Evolutionary conservation across 495 filamentous ascomycete species (phyloP), one percentile per base, ranked within the genome.

Genomic region (Annulohypoxylon maeteangense): DNA sequence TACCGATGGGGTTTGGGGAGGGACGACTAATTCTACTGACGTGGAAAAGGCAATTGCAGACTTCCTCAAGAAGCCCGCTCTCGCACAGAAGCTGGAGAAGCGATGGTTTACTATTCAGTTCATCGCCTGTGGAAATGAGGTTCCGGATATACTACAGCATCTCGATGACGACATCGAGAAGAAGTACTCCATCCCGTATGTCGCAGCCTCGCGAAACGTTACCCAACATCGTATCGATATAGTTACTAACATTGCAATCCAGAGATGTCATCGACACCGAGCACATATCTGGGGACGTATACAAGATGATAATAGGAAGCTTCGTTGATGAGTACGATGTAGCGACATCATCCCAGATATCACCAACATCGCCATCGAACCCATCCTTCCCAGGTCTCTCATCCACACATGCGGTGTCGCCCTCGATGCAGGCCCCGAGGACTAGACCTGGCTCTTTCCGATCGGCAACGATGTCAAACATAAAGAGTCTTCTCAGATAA

Each of bases 301-400:
- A 65, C 10, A 65, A 65, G 27, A 65, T 65, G 62, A 65, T 65
- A 22, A 38, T 65, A n/a, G 62, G 62, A 20, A 65, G 62, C 29
- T 48, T 65, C 10, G 62, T 65, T 11, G 40, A 36, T 12, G 23
- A 56, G 18, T 57, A 8, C 20, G 62, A 65, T 25, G 40, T 14
- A 36, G 7, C 23, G 7, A 16, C 11, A 6, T 29, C 40, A 25
- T 56, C 51, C 0, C 38, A 53, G 16, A 36, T 48, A 44, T 65
- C 51, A 27, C 62, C 62, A 14, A 14, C 51, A 16, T 48, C 62
- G 27, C 38, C 40, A 16, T 44, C 25, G 3, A 34, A 36, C 3
- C 5, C 47, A 14, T 40, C 20, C 18, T 40, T 22, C 16, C 20
- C 6, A 7, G 27, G 4, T 8, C 7, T 22, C 6, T n/a, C 42